phyloP scores from a whole-genome alignment of 2,329 filamentous ascomycete species.

The Nemania abortiva region DNA sequence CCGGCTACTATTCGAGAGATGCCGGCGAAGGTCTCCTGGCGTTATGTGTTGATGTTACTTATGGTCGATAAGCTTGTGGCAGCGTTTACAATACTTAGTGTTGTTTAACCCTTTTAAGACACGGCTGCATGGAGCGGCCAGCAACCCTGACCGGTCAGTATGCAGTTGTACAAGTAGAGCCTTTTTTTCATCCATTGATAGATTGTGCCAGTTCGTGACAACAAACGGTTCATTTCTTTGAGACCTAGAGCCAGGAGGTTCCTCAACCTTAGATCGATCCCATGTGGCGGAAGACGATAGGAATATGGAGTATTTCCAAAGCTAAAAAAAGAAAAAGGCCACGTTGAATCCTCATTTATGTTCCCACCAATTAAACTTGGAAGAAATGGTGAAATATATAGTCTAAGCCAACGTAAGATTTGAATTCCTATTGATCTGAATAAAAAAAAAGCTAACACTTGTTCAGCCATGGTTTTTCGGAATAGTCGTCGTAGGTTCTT shows the following conservation, averaged over 20 bases:
- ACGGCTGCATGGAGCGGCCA: slow-evolving; percentile 21
- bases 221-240: not conserved
- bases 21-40: slow-evolving; percentile 19
- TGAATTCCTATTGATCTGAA: slow-evolving; percentile 8
- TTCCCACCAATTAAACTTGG: not conserved
- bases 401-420: not conserved
- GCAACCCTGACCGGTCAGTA: slow-evolving; percentile 26
- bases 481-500: not conserved
- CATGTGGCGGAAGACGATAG: not conserved
- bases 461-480: not conserved
- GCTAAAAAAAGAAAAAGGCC: not conserved
- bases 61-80: slow-evolving; percentile 4
- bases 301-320: not conserved
- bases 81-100: not conserved
- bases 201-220: slow-evolving; percentile 5
- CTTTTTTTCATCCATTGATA: not conserved
- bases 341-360: not conserved
- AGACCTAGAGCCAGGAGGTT: not conserved
- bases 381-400: not conserved
- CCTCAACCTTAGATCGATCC: slow-evolving; percentile 10
- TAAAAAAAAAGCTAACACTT: slow-evolving; percentile 2
- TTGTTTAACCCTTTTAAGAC: slow-evolving; percentile 8
- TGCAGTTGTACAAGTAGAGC: slow-evolving; percentile 16
- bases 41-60: slow-evolving; percentile 5
- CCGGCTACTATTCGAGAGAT: slow-evolving; percentile 22